A percentile compares a stretch with the other conserved stretches of the same genome.
Evolutionary conservation across 2,329 filamentous ascomycete species (phyloP).

Genomic region (Monilinia fructicola): DNA sequence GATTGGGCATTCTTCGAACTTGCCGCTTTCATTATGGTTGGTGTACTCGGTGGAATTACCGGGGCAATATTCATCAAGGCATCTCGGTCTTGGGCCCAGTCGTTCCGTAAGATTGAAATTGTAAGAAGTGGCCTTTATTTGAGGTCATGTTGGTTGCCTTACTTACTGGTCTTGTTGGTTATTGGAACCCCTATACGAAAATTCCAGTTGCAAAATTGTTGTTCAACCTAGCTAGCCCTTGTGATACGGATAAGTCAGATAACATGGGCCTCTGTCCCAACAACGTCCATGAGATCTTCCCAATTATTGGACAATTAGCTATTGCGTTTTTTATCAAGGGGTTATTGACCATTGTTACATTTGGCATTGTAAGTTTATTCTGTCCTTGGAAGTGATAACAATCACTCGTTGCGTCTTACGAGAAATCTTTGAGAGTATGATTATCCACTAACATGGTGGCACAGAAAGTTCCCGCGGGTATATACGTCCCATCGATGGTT

Average conservation of each 20-base stretch:
- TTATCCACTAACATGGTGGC: constrained; percentile 2
- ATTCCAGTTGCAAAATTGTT: constrained; percentile 87
- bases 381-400: background rate
- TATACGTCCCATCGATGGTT: constrained; percentile 98
- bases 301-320: constrained; percentile 68
- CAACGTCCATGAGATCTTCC: constrained; percentile 71
- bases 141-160: constrained; percentile 88
- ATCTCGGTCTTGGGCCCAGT: constrained; percentile 82
- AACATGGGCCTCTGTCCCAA: constrained; percentile 75
- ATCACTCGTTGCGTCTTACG: background rate
- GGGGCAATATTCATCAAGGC: constrained; percentile 97
- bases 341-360: constrained; percentile 83
- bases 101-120: constrained; percentile 74
- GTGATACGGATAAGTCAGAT: constrained; percentile 65
- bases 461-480: constrained; percentile 87
- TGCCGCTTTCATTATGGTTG: constrained; percentile 78
- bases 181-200: constrained; percentile 91
- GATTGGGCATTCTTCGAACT: constrained; percentile 97
- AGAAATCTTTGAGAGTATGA: background rate
- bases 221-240: constrained; percentile 87
- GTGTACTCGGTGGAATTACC: constrained; percentile 76
- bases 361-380: constrained; percentile 67
- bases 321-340: constrained; percentile 88
- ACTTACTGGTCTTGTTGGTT: constrained; percentile 79
- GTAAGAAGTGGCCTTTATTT: constrained; percentile 79